Conservation (phyloP, 345 rosid genomes). For the Linum tenue region DNA sequence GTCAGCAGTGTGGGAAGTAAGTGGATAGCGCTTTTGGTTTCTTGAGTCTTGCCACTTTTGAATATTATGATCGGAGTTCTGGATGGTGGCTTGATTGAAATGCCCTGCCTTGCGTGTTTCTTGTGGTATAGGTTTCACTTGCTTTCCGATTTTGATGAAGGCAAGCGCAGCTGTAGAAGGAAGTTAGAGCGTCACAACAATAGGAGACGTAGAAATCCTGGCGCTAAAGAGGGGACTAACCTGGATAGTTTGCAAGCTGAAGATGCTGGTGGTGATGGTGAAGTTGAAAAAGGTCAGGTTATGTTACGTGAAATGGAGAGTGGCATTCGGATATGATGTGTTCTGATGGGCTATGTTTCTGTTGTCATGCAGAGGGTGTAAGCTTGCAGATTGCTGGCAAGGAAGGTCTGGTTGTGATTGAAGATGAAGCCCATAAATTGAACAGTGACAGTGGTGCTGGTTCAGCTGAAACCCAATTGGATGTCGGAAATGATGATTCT, state of each 20-base stretch:
- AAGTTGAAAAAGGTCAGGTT: slow-evolving; percentile 51
- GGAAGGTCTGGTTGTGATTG: slow-evolving; percentile 50
- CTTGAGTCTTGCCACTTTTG: slow-evolving; percentile 1
- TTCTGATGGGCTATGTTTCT: neutral
- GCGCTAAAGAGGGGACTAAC: slow-evolving; percentile 30
- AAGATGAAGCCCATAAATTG: slow-evolving; percentile 43
- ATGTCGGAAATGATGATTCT: slow-evolving; percentile 46
- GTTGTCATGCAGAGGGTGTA: slow-evolving; percentile 7
- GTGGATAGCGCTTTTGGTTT: neutral
- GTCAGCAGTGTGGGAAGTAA: slow-evolving; percentile 99
- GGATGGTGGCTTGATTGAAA: neutral
- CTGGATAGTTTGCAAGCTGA: slow-evolving; percentile 29
- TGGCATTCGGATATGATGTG: neutral
- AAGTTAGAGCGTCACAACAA: slow-evolving; percentile 90
- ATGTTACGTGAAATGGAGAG: neutral
- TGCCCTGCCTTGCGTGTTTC: neutral
- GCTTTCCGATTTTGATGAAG: slow-evolving; percentile 82
- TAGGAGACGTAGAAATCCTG: slow-evolving; percentile 63
- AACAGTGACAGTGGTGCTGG: slow-evolving; percentile 46
- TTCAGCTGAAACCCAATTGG: slow-evolving; percentile 43
- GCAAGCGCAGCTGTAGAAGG: slow-evolving; percentile 83
- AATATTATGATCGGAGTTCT: neutral
- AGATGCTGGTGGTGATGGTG: slow-evolving; percentile 39
- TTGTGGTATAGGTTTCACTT: slow-evolving; percentile 65
- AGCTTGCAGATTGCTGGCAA: slow-evolving; percentile 38